A percentile compares a stretch with the other conserved stretches of the same genome.
Evolutionary conservation across 345 rosid species (phyloP).

Genomic region (Cardamine resedifolia): DNA sequence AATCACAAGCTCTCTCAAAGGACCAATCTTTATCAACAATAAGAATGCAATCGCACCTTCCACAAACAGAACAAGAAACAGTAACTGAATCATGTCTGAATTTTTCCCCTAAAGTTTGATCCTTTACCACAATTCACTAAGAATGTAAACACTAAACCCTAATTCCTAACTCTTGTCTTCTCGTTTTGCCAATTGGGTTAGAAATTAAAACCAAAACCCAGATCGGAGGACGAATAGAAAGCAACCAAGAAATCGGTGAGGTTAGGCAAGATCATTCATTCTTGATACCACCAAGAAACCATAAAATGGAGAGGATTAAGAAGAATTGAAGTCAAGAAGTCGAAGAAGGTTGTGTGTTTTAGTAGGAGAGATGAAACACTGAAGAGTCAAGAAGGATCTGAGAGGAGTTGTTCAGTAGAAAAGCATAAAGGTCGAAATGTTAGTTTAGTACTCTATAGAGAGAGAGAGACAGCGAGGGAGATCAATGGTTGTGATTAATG

Average conservation of each 20-base stretch:
- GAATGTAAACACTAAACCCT: not conserved
- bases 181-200: not conserved
- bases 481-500: slow-evolving; percentile 18
- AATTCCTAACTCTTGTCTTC: not conserved
- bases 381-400: slow-evolving; percentile 17
- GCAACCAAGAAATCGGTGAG: not conserved
- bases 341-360: not conserved
- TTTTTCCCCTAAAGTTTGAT: slow-evolving; percentile 4
- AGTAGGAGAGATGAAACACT: slow-evolving; percentile 1
- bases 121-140: slow-evolving; percentile 27
- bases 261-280: slow-evolving; percentile 1
- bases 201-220: slow-evolving; percentile 17
- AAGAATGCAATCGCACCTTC: slow-evolving; percentile 75
- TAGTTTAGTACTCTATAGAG: not conserved
- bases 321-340: slow-evolving; percentile 1
- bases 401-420: slow-evolving; percentile 9
- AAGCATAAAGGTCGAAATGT: not conserved
- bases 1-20: slow-evolving; percentile 83
- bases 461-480: not conserved
- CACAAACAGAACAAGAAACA: slow-evolving; percentile 74
- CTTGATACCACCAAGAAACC: slow-evolving; percentile 28
- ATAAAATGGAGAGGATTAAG: slow-evolving; percentile 22
- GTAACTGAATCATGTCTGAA: slow-evolving; percentile 73
- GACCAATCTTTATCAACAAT: slow-evolving; percentile 79
- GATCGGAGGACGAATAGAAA: not conserved